These are phyloP conservation scores for Hanseniaspora lachancei DNA, from an alignment of 805 yeast species.

Conservation along the genomic window DNA sequence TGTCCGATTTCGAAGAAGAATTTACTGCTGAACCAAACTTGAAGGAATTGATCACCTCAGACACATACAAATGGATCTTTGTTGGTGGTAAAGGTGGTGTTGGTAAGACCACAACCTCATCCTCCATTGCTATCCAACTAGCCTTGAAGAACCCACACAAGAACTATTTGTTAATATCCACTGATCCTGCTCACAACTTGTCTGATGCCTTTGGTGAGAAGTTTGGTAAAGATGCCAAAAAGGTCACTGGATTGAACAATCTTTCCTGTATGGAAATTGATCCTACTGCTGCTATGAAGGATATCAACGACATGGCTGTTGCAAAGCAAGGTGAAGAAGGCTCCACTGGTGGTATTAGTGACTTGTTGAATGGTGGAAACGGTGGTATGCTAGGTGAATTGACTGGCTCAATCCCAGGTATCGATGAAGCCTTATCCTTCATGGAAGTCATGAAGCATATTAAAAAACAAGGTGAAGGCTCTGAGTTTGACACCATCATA, in stretches of 20 bases:
- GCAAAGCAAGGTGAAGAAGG: slow-evolving; percentile 28
- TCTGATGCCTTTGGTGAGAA: slow-evolving; percentile 98
- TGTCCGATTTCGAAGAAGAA: slow-evolving; percentile 29
- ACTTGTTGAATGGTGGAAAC: slow-evolving; percentile 19
- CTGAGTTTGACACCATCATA: slow-evolving; percentile 70
- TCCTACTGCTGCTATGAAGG: slow-evolving; percentile 86
- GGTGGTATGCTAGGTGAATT: slow-evolving; percentile 51
- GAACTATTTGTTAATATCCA: slow-evolving; percentile 76
- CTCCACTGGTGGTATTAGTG: slow-evolving; percentile 33
- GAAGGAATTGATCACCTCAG: slow-evolving; percentile 51
- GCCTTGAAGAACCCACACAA: slow-evolving; percentile 70
- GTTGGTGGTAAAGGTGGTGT: slow-evolving; percentile 99
- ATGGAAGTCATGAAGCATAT: slow-evolving; percentile 97
- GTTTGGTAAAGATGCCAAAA: slow-evolving; percentile 91
- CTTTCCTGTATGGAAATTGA: slow-evolving; percentile 97
- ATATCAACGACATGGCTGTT: slow-evolving; percentile 47
- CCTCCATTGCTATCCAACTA: slow-evolving; percentile 86
- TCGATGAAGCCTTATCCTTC: slow-evolving; percentile 93
- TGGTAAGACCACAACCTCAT: slow-evolving; percentile 95
- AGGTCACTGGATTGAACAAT: slow-evolving; percentile 77
- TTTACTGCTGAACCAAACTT: slow-evolving; percentile 60
- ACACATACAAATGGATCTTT: slow-evolving; percentile 82
- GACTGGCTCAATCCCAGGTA: slow-evolving; percentile 93
- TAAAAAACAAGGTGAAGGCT: slow-evolving; percentile 45
- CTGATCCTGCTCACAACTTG: slow-evolving; percentile 97